A percentile compares a stretch with the other conserved stretches of the same genome.
phyloP scores from a whole-genome alignment of 257 asterid genomes.

The Handroanthus guayacan region DNA sequence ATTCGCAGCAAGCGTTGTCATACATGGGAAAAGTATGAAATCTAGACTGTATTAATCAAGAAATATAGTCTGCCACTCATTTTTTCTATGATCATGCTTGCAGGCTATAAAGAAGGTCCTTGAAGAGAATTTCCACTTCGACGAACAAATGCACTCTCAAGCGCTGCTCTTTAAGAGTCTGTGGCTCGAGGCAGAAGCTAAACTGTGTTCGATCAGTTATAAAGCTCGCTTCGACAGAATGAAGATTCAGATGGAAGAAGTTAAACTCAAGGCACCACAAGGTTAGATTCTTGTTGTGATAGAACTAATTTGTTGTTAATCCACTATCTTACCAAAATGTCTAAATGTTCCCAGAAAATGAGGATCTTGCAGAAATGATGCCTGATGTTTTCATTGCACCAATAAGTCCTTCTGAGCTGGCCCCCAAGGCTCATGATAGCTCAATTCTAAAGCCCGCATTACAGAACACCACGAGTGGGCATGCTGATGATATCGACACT shows the following conservation, averaged over 20 bases:
- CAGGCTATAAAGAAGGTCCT: slow-evolving; percentile 87
- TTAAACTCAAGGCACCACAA: slow-evolving; percentile 50
- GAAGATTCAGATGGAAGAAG: slow-evolving; percentile 70
- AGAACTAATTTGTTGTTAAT: background rate
- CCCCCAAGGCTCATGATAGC: slow-evolving; percentile 31
- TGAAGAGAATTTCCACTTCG: slow-evolving; percentile 64
- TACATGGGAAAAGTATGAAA: background rate
- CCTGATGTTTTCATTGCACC: slow-evolving; percentile 33
- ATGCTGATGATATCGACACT: slow-evolving; percentile 2
- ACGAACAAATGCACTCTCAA: slow-evolving; percentile 66
- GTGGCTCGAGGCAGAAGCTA: slow-evolving; percentile 98
- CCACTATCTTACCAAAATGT: slow-evolving; percentile 34
- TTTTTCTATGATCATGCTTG: slow-evolving; percentile 33
- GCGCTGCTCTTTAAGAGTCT: slow-evolving; percentile 75
- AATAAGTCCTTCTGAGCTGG: slow-evolving; percentile 23
- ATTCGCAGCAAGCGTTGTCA: background rate
- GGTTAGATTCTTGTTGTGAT: slow-evolving; percentile 48
- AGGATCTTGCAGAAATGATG: slow-evolving; percentile 34
- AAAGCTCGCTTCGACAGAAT: slow-evolving; percentile 79
- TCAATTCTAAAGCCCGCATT: slow-evolving; percentile 15
- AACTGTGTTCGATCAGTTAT: slow-evolving; percentile 75
- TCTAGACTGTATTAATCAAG: background rate
- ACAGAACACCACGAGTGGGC: slow-evolving; percentile 29
- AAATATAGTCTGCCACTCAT: slow-evolving; percentile 16
- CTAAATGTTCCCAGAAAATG: slow-evolving; percentile 44